phyloP scores from a whole-genome alignment of 306 rosid species.

The Prunus armeniaca region DNA sequence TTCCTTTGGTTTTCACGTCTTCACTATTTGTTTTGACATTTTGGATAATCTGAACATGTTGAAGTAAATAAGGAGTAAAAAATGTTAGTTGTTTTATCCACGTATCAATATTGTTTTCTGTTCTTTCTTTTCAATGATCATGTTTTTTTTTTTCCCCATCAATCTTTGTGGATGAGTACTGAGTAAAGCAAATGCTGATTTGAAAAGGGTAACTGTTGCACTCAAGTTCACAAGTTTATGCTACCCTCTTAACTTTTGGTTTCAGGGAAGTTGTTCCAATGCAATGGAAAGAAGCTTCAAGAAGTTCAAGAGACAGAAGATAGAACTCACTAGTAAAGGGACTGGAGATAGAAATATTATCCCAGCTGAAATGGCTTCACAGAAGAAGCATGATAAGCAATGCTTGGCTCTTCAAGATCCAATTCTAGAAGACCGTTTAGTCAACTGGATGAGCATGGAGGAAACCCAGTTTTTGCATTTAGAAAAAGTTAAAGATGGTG shows the following conservation, averaged over 20 bases:
- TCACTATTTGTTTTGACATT: background rate
- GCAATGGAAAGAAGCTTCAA: conserved; percentile 39
- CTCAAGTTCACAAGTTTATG: background rate
- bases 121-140: background rate
- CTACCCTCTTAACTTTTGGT: background rate
- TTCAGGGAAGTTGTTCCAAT: conserved; percentile 43
- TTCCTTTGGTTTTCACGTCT: background rate
- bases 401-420: conserved; percentile 27
- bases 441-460: conserved; percentile 84
- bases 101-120: background rate
- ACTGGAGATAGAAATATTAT: conserved; percentile 24
- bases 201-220: background rate
- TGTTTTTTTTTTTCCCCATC: background rate
- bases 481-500: conserved; percentile 45
- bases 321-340: conserved; percentile 24
- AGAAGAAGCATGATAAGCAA: conserved; percentile 31
- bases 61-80: background rate
- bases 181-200: background rate
- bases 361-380: conserved; percentile 36
- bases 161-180: background rate
- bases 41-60: background rate
- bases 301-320: conserved; percentile 55
- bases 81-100: background rate
- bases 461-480: conserved; percentile 43
- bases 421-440: conserved; percentile 26